Evolutionary conservation across 169 alveolate genomes (phyloP).

Genomic region (Plasmodium chabaudi): DNA sequence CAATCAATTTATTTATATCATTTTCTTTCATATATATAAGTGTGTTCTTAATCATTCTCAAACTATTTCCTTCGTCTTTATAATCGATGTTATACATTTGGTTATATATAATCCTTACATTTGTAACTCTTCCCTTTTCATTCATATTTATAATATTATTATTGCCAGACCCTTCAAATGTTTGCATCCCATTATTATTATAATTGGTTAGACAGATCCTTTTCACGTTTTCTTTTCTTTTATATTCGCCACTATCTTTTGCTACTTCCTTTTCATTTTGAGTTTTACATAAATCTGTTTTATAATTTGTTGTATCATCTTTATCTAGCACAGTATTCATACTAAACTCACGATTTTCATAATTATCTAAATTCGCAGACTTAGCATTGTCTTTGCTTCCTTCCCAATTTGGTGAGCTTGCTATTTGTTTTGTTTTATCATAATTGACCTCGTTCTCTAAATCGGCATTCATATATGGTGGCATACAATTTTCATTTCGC

Average conservation of each 20-base stretch:
- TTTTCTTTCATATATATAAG: conserved; percentile 46
- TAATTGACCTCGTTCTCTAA: not conserved
- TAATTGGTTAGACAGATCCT: too few species aligned
- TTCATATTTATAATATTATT: not conserved
- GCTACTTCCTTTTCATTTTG: too few species aligned
- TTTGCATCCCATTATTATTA: too few species aligned
- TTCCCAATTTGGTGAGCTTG: not conserved
- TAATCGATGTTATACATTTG: not conserved
- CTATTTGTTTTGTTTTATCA: not conserved
- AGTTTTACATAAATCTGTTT: too few species aligned
- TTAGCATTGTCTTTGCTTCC: not conserved
- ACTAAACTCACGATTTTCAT: not conserved
- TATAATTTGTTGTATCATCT: too few species aligned
- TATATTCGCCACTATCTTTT: not conserved
- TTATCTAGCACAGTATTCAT: too few species aligned
- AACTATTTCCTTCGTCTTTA: not conserved
- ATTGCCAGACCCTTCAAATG: not conserved
- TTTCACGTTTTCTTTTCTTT: too few species aligned
- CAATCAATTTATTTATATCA: conserved; percentile 31
- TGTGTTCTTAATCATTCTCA: not conserved
- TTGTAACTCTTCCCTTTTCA: not conserved
- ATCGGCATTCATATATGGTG: not conserved
- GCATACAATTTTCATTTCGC: not conserved
- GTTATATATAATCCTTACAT: not conserved
- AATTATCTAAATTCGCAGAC: not conserved